Evolutionary conservation across 768 basidiomycete species (phyloP).

Genomic region (Obba rivulosa): DNA sequence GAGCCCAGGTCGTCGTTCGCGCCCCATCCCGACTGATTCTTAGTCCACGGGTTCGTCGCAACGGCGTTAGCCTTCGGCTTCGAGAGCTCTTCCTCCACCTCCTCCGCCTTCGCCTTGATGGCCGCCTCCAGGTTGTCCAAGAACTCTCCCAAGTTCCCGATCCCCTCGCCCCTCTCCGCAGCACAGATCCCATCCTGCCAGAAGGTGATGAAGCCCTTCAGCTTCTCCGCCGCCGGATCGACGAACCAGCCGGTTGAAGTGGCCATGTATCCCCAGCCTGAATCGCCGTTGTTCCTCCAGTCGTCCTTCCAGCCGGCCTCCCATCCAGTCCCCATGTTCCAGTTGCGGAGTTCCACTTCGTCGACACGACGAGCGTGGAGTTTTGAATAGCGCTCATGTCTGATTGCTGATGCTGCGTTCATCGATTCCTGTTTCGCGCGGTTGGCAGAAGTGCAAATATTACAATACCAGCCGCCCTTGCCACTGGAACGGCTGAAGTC

Average conservation of each 20-base stretch:
- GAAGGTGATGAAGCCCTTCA: conserved; percentile 43
- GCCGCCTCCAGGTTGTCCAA: conserved; percentile 34
- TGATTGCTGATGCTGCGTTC: conserved; percentile 23
- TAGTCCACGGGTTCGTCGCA: neutral
- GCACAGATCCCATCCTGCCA: conserved; percentile 47
- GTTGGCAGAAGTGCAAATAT: conserved; percentile 23
- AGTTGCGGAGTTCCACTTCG: conserved; percentile 6
- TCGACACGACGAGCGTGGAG: conserved; percentile 15
- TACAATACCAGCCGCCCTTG: conserved; percentile 27
- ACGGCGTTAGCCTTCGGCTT: neutral
- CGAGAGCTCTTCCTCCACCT: neutral
- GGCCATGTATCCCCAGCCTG: neutral
- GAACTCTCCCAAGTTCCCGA: conserved; percentile 40
- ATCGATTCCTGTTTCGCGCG: conserved; percentile 18
- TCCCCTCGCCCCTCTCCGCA: conserved; percentile 37
- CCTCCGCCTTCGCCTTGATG: conserved; percentile 17
- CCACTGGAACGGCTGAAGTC: conserved; percentile 19
- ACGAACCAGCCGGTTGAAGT: neutral
- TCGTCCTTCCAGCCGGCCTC: conserved; percentile 3
- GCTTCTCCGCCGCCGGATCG: conserved; percentile 2
- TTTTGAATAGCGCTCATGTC: conserved; percentile 25
- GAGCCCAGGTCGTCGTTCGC: neutral
- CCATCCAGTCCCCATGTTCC: neutral
- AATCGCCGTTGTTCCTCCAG: neutral
- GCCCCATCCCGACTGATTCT: neutral